Percentiles rank a stretch among this genome's conserved stretches.
Evolutionary conservation across 169 alveolate genomes (phyloP).

Genomic region (Plasmodium malariae): DNA sequence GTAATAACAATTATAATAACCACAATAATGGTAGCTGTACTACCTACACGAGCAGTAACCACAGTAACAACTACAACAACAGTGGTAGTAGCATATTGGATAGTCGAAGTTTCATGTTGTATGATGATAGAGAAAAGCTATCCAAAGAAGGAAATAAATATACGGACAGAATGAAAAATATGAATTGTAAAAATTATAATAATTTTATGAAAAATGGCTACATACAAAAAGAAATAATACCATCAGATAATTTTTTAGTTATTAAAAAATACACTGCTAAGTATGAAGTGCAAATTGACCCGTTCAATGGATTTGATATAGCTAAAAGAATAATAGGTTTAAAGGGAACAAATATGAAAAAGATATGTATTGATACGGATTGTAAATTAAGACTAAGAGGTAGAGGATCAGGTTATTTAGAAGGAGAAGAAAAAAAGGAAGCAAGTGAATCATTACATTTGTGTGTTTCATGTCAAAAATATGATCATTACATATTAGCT

Average conservation of each 20-base stretch:
- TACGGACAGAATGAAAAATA: not conserved
- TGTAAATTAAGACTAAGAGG: constrained; percentile 95
- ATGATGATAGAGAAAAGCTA: constrained; percentile 31
- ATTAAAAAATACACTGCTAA: constrained; percentile 93
- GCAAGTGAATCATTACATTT: constrained; percentile 94
- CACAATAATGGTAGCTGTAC: too few species aligned
- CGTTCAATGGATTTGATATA: constrained; percentile 93
- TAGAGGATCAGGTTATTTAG: constrained; percentile 95
- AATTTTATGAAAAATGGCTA: constrained; percentile 10
- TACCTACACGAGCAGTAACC: too few species aligned
- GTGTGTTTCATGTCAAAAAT: constrained; percentile 93
- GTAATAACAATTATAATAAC: too few species aligned
- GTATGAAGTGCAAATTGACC: constrained; percentile 93
- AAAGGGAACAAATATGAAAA: constrained; percentile 95
- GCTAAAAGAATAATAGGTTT: constrained; percentile 94
- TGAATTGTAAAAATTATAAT: not conserved
- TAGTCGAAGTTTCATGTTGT: not conserved
- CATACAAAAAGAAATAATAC: constrained; percentile 10
- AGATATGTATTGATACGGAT: constrained; percentile 89
- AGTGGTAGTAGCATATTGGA: not conserved
- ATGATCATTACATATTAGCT: constrained; percentile 91
- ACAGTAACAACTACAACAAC: not conserved
- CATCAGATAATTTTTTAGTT: constrained; percentile 26
- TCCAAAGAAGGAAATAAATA: constrained; percentile 10
- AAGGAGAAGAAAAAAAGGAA: constrained; percentile 93